Percentiles rank a stretch among this genome's conserved stretches.
These are phyloP conservation scores for Whalleya microplaca DNA, from an alignment of 2,329 filamentous ascomycete species.

Conservation along the genomic window DNA sequence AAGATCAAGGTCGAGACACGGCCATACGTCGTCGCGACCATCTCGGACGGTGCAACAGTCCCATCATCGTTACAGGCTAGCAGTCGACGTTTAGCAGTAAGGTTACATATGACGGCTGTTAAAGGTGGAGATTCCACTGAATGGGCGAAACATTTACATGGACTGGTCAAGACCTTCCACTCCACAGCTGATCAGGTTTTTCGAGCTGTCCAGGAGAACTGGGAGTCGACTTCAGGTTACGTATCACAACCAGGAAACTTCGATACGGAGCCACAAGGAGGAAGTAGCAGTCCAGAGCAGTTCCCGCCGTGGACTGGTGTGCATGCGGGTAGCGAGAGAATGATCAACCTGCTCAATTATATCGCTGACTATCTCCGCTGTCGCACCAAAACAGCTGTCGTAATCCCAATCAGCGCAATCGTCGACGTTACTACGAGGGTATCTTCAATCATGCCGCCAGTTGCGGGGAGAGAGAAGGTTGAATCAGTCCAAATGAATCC, in stretches of 20 bases:
- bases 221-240: conserved; percentile 68
- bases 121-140: conserved; percentile 79
- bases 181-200: conserved; percentile 76
- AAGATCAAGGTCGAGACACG: conserved; percentile 68
- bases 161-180: conserved; percentile 68
- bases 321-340: conserved; percentile 70
- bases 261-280: conserved; percentile 52
- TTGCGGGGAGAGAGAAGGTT: conserved; percentile 46
- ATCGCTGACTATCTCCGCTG: conserved; percentile 66
- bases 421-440: conserved; percentile 73
- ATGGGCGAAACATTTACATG: conserved; percentile 71
- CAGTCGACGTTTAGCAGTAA: conserved; percentile 67
- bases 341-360: conserved; percentile 67
- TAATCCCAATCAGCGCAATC: conserved; percentile 68
- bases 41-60: conserved; percentile 51
- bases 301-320: conserved; percentile 77
- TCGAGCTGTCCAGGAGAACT: conserved; percentile 78
- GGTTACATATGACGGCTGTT: conserved; percentile 78
- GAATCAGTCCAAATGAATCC: conserved; percentile 67
- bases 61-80: conserved; percentile 57
- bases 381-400: conserved; percentile 67
- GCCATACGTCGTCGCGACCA: conserved; percentile 66
- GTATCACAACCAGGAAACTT: conserved; percentile 46
- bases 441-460: conserved; percentile 64
- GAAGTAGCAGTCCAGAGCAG: conserved; percentile 48